phyloP scores from a whole-genome alignment of 495 filamentous ascomycete species.

The Trypethelium eluteriae region DNA sequence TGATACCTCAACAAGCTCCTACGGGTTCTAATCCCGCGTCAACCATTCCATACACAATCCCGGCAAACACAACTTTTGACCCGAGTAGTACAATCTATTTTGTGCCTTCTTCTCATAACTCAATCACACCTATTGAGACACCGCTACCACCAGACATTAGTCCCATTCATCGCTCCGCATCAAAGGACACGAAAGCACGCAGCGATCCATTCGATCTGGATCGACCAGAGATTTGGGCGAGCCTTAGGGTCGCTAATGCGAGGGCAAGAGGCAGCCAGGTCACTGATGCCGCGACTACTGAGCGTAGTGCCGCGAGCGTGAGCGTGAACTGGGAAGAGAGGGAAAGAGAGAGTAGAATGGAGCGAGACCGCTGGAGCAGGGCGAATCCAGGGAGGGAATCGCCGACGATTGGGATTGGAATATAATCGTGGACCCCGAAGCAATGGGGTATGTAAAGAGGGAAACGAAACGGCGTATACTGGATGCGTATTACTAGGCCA shows the following conservation, averaged over 20 bases:
- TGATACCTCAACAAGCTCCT: neutral
- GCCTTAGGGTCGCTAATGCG: neutral
- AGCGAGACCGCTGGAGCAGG: constrained; percentile 6
- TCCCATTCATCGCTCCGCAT: neutral
- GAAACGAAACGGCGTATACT: neutral
- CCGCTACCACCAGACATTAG: neutral
- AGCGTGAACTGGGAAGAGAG: neutral
- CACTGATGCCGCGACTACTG: neutral
- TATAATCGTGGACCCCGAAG: neutral
- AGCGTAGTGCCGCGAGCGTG: neutral
- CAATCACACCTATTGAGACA: neutral
- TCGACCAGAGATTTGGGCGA: constrained; percentile 7
- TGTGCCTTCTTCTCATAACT: constrained; percentile 6
- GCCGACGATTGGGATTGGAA: constrained; percentile 5
- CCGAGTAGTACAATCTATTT: constrained; percentile 9
- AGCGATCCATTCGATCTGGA: constrained; percentile 10
- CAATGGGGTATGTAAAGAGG: neutral
- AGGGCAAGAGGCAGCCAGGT: neutral
- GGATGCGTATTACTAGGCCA: neutral
- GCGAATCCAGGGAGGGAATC: constrained; percentile 10
- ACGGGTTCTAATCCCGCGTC: neutral
- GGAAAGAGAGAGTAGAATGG: neutral
- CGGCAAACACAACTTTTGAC: constrained; percentile 7
- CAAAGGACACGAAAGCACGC: constrained; percentile 7
- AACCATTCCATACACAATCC: neutral